These are phyloP conservation scores for Pelargonium australe DNA, from an alignment of 441 rosid species.

Conservation along the genomic window DNA sequence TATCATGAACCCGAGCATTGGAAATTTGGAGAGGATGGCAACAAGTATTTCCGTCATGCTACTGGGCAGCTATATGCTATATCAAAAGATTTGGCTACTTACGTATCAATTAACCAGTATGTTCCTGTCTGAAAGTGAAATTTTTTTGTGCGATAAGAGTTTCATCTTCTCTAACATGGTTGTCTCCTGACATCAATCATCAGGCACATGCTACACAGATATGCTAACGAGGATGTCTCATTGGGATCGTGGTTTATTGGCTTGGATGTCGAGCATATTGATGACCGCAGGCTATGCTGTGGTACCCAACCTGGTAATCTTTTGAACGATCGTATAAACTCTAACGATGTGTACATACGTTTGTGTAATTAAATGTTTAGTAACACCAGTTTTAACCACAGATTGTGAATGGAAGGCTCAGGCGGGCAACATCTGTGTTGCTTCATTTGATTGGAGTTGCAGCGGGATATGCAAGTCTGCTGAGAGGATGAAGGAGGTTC, in stretches of 20 bases:
- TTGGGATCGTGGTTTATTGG: conserved; percentile 95
- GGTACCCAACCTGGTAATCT: conserved; percentile 76
- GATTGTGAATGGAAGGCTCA: conserved; percentile 98
- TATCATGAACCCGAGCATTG: conserved; percentile 94
- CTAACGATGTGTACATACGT: conserved; percentile 17
- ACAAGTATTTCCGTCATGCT: conserved; percentile 89
- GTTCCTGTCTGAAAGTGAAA: conserved; percentile 19
- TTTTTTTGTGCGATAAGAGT: conserved; percentile 15
- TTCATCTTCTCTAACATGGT: conserved; percentile 8
- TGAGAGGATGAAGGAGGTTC: conserved; percentile 74
- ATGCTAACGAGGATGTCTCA: conserved; percentile 87
- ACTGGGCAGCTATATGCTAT: conserved; percentile 94
- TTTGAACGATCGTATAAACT: no score
- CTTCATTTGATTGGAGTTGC: conserved; percentile 97
- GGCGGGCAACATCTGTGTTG: conserved; percentile 79
- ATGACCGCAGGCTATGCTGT: conserved; percentile 80
- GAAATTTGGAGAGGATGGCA: conserved; percentile 96
- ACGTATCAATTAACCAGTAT: conserved; percentile 78
- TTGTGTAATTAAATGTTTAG: not conserved
- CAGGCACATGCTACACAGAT: conserved; percentile 83
- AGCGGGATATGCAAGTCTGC: conserved; percentile 95
- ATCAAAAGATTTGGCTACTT: conserved; percentile 81
- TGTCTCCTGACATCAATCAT: no score
- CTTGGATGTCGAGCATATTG: conserved; percentile 87
- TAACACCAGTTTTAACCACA: conserved; percentile 22